phyloP scores from a whole-genome alignment of 331 rosid genomes.

The Malus hybrid region DNA sequence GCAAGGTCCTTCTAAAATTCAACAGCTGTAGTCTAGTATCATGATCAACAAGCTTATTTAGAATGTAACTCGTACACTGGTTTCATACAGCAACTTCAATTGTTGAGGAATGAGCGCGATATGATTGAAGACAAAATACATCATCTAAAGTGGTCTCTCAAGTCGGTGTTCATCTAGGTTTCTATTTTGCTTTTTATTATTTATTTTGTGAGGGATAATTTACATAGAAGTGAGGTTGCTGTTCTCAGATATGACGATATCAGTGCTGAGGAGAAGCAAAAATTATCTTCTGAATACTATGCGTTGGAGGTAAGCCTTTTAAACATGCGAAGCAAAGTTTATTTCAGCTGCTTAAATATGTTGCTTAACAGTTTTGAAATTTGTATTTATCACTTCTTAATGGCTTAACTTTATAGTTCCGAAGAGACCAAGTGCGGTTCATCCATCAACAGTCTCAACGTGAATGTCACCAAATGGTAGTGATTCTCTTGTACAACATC shows the following conservation, averaged over 20 bases:
- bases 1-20: constrained; percentile 53
- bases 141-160: constrained; percentile 77
- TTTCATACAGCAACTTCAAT: constrained; percentile 60
- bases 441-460: constrained; percentile 70
- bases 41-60: neutral
- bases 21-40: neutral
- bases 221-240: neutral
- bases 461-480: constrained; percentile 70
- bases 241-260: constrained; percentile 55
- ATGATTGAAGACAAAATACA: constrained; percentile 79
- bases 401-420: constrained; percentile 34
- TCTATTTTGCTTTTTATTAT: neutral
- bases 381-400: neutral
- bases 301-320: constrained; percentile 56
- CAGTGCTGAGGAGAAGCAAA: constrained; percentile 34
- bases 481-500: constrained; percentile 1
- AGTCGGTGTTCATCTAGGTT: constrained; percentile 38
- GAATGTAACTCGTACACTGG: neutral
- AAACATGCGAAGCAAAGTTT: neutral
- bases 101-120: constrained; percentile 74
- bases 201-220: neutral
- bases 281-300: constrained; percentile 35
- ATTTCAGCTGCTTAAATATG: constrained; percentile 4
- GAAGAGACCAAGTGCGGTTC: constrained; percentile 53
- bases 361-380: neutral